phyloP scores from a whole-genome alignment of 1,139 yeast genomes.

The Blastobotrys petasosporus region DNA sequence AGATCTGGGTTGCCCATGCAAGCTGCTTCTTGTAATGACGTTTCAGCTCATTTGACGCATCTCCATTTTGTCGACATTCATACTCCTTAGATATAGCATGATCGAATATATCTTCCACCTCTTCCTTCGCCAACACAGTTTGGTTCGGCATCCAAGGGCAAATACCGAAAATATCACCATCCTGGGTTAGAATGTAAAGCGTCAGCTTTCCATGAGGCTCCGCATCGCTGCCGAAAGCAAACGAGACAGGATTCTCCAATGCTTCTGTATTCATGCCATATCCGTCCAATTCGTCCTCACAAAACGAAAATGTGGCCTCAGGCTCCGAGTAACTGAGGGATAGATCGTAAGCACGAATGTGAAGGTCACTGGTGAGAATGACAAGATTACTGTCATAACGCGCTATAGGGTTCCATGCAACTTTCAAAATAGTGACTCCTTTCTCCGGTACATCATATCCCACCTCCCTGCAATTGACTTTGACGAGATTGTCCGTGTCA shows the following conservation, averaged over 20 bases:
- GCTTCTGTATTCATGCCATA: conserved; percentile 13
- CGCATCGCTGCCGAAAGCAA: conserved; percentile 44
- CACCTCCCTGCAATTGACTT: conserved; percentile 10
- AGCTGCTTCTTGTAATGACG: conserved; percentile 23
- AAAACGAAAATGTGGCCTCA: conserved; percentile 15
- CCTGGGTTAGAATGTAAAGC: conserved; percentile 44
- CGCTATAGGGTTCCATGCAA: conserved; percentile 43
- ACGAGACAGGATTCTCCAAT: conserved; percentile 34
- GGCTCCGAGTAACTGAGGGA: conserved; percentile 27
- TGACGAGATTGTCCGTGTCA: conserved; percentile 13
- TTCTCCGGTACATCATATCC: neutral
- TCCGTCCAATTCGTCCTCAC: neutral
- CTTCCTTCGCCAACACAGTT: conserved; percentile 34
- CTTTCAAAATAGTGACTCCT: conserved; percentile 23
- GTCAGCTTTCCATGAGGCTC: conserved; percentile 40
- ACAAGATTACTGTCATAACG: conserved; percentile 39
- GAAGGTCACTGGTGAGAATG: conserved; percentile 35
- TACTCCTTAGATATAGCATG: conserved; percentile 35
- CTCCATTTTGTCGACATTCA: conserved; percentile 17
- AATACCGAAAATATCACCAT: conserved; percentile 49
- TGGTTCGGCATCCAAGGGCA: conserved; percentile 51
- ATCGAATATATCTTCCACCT: conserved; percentile 39
- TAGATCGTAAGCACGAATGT: conserved; percentile 36
- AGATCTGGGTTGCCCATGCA: conserved; percentile 27
- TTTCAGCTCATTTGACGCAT: conserved; percentile 9